Conservation (phyloP, 2,329 filamentous ascomycete genomes). For the Fusarium sp. region DNA sequence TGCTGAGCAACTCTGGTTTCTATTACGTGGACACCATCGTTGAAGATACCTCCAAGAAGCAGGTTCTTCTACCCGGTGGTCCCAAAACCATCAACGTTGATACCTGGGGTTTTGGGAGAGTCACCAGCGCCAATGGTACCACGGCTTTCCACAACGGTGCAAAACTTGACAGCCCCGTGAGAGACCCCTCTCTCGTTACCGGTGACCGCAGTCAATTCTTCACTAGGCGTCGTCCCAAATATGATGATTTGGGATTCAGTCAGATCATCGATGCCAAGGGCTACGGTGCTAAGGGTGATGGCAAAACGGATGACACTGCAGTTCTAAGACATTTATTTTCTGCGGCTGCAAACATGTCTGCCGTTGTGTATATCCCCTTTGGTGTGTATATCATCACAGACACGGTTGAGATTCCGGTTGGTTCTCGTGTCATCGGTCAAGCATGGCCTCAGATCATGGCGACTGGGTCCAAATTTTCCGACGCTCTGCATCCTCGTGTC, state of each 20-base stretch:
- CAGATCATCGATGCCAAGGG: slow-evolving; percentile 17
- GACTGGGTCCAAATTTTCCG: slow-evolving; percentile 60
- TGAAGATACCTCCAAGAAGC: background rate
- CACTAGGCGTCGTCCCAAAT: slow-evolving; percentile 19
- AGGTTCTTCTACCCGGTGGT: slow-evolving; percentile 19
- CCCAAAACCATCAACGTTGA: background rate
- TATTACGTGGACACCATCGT: slow-evolving; percentile 19
- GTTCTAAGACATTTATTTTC: slow-evolving; percentile 48
- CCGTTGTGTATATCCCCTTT: slow-evolving; percentile 59
- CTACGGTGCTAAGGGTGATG: slow-evolving; percentile 73
- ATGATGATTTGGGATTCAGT: slow-evolving; percentile 3
- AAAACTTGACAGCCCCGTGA: background rate
- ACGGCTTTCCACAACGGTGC: slow-evolving; percentile 24
- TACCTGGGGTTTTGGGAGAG: slow-evolving; percentile 23
- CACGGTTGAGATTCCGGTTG: slow-evolving; percentile 59
- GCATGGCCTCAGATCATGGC: slow-evolving; percentile 61
- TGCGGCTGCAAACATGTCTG: slow-evolving; percentile 42
- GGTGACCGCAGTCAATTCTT: background rate
- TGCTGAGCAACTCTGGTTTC: slow-evolving; percentile 16
- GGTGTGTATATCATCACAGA: slow-evolving; percentile 57
- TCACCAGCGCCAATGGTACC: slow-evolving; percentile 16
- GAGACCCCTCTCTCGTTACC: background rate
- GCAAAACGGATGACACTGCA: slow-evolving; percentile 70
- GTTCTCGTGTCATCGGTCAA: slow-evolving; percentile 61
- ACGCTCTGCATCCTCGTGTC: slow-evolving; percentile 64